Percentiles rank a stretch among this genome's conserved stretches.
Evolutionary conservation across 2,329 filamentous ascomycete genomes (phyloP).

Genomic region (Pseudogymnoascus sp.): DNA sequence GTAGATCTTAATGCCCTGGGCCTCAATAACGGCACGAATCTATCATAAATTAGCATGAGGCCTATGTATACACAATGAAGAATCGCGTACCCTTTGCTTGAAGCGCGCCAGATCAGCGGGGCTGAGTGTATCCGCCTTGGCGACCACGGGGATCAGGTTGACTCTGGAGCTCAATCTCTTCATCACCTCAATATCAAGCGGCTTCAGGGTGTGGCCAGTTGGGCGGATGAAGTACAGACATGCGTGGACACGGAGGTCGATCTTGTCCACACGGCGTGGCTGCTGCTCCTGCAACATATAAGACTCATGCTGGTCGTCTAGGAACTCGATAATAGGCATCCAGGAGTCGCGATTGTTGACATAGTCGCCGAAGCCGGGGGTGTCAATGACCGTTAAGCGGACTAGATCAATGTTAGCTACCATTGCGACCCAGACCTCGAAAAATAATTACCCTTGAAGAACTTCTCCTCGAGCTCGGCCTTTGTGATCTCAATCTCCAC

Average conservation of each 20-base stretch:
- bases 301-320: constrained; percentile 99
- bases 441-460: constrained; percentile 82
- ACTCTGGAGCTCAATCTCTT: constrained; percentile 97
- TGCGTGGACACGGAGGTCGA: constrained; percentile 95
- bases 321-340: constrained; percentile 99
- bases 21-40: constrained; percentile 93
- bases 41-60: constrained; percentile 36
- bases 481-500: constrained; percentile 99
- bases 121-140: constrained; percentile 97
- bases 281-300: constrained; percentile 99
- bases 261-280: constrained; percentile 95
- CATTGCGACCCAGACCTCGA: neutral
- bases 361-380: constrained; percentile 97
- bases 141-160: constrained; percentile 96
- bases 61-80: neutral
- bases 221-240: constrained; percentile 99
- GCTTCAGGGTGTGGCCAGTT: constrained; percentile 96
- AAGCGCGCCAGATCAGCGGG: constrained; percentile 85
- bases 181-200: constrained; percentile 99
- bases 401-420: constrained; percentile 47
- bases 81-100: constrained; percentile 74
- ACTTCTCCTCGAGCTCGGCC: constrained; percentile 99
- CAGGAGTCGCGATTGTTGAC: constrained; percentile 99
- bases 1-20: constrained; percentile 99
- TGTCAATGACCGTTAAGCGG: constrained; percentile 97